Evolutionary conservation across 768 basidiomycete genomes (phyloP), one percentile per base, ranked within the genome.

Genomic region (Rhizopogon vinicolor): DNA sequence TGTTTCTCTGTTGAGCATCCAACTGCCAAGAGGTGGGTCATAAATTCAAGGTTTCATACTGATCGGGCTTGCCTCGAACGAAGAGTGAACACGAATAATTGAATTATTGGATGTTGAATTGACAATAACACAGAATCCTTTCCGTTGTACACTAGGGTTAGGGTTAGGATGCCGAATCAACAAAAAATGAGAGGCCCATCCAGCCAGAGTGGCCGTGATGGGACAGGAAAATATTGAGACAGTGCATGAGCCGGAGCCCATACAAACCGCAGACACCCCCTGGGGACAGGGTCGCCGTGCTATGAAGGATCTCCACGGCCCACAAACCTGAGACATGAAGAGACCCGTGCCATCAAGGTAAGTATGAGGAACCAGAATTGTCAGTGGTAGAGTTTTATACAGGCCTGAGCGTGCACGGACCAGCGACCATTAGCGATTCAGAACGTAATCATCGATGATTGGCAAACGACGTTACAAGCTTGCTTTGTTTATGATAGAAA

Each of bases 211-310:
- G 69, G 72, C 72, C 71, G 63, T 65, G 72, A 63, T 65, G 63
- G 73, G 68, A 73, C 73, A 68, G 74, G 74, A 61, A 75, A 75
- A 75, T 74, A 75, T 75, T 74, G 57, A 63, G 72, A 74, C 72
- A 65, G 71, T 75, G 72, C 52, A 58, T 50, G 68, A 65, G 35
- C 53, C 74, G 75, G 64, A 63, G 73, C 76, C 77, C 76, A 78
- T 68, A 79, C 46, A 49, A 72, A 68, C 75, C 75, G 33, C 75
- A 37, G 33, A 13, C 14, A 49, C 46, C 33, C 46, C 37, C 46
- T 49, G 76, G 52, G 78, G 78, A 78, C 76, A 78, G 44, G 74
- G 78, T 78, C 78, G 78, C 78, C 78, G 78, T 79, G 77, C 78
- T 76, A 77, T 79, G 77, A 62, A 72, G 76, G 70, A 63, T 74